Conservation (phyloP, 2,329 filamentous ascomycete species). For the Pseudogymnoascus sp. region DNA sequence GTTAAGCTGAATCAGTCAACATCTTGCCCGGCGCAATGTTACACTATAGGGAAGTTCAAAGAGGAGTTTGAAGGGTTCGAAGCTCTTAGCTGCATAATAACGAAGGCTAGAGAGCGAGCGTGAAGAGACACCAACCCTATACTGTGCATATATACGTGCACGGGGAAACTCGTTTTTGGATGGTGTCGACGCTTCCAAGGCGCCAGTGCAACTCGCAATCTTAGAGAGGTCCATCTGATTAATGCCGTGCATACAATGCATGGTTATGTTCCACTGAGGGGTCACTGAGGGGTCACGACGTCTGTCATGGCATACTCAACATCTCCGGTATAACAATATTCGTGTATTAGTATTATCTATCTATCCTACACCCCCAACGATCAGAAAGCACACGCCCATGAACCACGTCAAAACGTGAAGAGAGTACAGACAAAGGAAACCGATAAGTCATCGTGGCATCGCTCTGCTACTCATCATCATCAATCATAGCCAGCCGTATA, state of each 20-base stretch:
- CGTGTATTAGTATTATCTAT: constrained; percentile 11
- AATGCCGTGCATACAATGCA: neutral
- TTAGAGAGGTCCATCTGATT: neutral
- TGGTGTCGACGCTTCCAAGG: neutral
- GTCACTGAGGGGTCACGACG: neutral
- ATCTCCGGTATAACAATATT: neutral
- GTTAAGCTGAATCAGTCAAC: neutral
- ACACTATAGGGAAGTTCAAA: neutral
- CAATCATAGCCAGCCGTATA: constrained; percentile 12
- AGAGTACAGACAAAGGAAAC: constrained; percentile 11
- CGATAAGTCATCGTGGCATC: constrained; percentile 13
- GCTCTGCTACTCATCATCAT: constrained; percentile 14
- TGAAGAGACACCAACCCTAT: neutral
- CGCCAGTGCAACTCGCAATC: constrained; percentile 8
- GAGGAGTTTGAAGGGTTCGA: neutral
- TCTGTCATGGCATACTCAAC: neutral
- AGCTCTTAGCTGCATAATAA: neutral
- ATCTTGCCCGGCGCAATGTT: neutral
- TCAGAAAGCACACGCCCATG: constrained; percentile 6
- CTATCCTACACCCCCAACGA: constrained; percentile 8
- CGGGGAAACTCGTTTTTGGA: neutral
- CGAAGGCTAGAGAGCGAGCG: neutral
- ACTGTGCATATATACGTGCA: neutral
- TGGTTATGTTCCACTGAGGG: neutral
- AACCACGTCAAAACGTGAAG: constrained; percentile 5